Evolutionary conservation across 2,329 filamentous ascomycete genomes (phyloP).

Genomic region (Arthroderma sp.): DNA sequence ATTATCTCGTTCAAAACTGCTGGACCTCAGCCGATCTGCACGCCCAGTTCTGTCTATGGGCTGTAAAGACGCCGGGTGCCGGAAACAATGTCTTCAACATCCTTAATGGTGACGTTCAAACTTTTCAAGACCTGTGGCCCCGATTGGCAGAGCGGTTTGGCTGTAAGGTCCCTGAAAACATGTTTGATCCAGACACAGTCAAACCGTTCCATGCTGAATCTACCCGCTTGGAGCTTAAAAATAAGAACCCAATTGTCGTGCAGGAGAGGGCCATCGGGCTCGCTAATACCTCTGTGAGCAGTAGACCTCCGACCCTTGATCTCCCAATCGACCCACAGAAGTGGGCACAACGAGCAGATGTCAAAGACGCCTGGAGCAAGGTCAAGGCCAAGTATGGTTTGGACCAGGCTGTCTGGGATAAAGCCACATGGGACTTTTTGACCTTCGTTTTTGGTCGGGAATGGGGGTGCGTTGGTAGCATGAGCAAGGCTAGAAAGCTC

Average conservation of each 20-base stretch:
- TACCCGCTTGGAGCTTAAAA: slow-evolving; percentile 1
- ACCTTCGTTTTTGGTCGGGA: slow-evolving; percentile 31
- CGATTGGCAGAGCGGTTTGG: too few relatives aligned
- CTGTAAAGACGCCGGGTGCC: too few relatives aligned
- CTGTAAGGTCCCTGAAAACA: too few relatives aligned
- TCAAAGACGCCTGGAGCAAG: slow-evolving; percentile 26
- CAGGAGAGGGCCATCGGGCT: not conserved
- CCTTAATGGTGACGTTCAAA: too few relatives aligned
- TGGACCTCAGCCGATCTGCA: too few relatives aligned
- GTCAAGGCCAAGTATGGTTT: slow-evolving; percentile 24
- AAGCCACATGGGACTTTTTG: slow-evolving; percentile 34
- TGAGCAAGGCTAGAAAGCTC: slow-evolving; percentile 34
- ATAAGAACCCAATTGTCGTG: slow-evolving; percentile 9
- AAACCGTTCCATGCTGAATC: too few relatives aligned
- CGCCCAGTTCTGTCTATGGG: too few relatives aligned
- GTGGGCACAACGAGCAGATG: slow-evolving; percentile 28
- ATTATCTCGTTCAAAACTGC: too few relatives aligned
- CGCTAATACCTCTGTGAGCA: not conserved
- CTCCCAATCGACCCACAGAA: slow-evolving; percentile 27
- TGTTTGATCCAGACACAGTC: too few relatives aligned
- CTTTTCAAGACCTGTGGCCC: too few relatives aligned
- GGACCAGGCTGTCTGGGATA: slow-evolving; percentile 27
- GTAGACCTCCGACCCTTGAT: not conserved
- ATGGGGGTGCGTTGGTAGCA: slow-evolving; percentile 17
- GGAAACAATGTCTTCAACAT: too few relatives aligned